Conservation (phyloP, 495 filamentous ascomycete genomes). For the Darksidea phi region DNA sequence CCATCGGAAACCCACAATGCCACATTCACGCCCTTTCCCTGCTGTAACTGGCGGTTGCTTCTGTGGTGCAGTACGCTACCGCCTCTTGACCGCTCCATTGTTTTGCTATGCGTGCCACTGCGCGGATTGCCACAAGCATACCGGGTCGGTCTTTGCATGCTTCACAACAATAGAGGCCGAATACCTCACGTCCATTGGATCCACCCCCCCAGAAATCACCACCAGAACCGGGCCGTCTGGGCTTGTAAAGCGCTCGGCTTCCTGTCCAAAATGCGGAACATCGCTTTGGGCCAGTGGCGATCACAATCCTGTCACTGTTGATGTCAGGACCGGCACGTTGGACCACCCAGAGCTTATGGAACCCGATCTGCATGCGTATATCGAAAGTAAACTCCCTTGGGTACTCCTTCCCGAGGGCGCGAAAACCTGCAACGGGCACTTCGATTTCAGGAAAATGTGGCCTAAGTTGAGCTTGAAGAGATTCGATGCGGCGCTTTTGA, state of each 20-base stretch:
- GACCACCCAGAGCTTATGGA: slow-evolving; percentile 21
- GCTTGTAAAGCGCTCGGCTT: not conserved
- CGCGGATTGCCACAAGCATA: slow-evolving; percentile 12
- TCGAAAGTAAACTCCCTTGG: slow-evolving; percentile 19
- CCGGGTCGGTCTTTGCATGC: slow-evolving; percentile 16
- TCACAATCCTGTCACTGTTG: not conserved
- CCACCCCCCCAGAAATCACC: not conserved
- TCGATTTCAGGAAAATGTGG: slow-evolving; percentile 6
- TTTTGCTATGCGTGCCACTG: slow-evolving; percentile 28
- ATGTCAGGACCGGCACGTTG: slow-evolving; percentile 21
- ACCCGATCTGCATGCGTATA: slow-evolving; percentile 23
- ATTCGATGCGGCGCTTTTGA: not conserved
- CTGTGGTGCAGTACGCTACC: slow-evolving; percentile 15
- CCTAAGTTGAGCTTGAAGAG: slow-evolving; percentile 22
- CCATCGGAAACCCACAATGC: not conserved
- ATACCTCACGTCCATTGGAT: slow-evolving; percentile 3
- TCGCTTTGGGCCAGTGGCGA: slow-evolving; percentile 2
- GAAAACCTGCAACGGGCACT: slow-evolving; percentile 4
- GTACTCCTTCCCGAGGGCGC: slow-evolving; percentile 14
- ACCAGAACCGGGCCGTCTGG: not conserved
- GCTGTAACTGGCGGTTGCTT: slow-evolving; percentile 13
- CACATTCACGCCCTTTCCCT: slow-evolving; percentile 14
- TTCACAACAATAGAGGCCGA: slow-evolving; percentile 17
- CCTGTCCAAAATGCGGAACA: slow-evolving; percentile 15
- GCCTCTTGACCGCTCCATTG: slow-evolving; percentile 11